Conservation (phyloP, 139 green algal genomes). For the Nannochloris sp. region DNA sequence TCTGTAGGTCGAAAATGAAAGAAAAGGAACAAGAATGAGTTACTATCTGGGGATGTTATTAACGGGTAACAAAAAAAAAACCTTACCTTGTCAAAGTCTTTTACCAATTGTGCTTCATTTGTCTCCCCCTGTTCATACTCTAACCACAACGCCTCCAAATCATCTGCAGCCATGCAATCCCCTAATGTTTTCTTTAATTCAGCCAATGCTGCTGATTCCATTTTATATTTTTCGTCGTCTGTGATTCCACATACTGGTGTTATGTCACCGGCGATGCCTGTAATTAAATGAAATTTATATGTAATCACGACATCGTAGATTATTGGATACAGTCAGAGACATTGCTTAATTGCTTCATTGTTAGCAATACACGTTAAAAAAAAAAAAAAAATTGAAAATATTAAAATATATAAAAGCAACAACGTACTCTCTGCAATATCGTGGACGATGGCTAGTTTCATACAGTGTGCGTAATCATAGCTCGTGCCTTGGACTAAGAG, state of each 20-base stretch:
- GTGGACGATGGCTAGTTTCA: slow-evolving; percentile 86
- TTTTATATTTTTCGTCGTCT: slow-evolving; percentile 69
- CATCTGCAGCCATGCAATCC: slow-evolving; percentile 26
- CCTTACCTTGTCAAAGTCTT: slow-evolving; percentile 91
- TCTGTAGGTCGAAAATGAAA: slow-evolving; percentile 22
- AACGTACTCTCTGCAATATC: slow-evolving; percentile 77
- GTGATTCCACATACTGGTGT: slow-evolving; percentile 62
- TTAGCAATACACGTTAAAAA: too few relatives aligned
- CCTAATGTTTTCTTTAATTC: slow-evolving; percentile 69
- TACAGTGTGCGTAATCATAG: slow-evolving; percentile 50
- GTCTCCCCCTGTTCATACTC: slow-evolving; percentile 82
- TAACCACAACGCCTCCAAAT: slow-evolving; percentile 73
- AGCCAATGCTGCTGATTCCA: slow-evolving; percentile 67
- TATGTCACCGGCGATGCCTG: slow-evolving; percentile 90
- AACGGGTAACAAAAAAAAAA: too few relatives aligned
- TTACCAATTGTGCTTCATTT: slow-evolving; percentile 79
- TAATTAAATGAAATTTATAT: neutral
- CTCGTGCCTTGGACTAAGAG: slow-evolving; percentile 46
- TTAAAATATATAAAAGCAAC: neutral
- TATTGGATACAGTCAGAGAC: neutral
- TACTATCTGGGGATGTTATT: too few relatives aligned
- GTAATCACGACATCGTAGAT: neutral
- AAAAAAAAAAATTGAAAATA: neutral
- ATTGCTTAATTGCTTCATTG: too few relatives aligned
- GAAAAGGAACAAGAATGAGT: neutral